Evolutionary conservation across 2,329 filamentous ascomycete species (phyloP).

Genomic region (Phoma sp.): DNA sequence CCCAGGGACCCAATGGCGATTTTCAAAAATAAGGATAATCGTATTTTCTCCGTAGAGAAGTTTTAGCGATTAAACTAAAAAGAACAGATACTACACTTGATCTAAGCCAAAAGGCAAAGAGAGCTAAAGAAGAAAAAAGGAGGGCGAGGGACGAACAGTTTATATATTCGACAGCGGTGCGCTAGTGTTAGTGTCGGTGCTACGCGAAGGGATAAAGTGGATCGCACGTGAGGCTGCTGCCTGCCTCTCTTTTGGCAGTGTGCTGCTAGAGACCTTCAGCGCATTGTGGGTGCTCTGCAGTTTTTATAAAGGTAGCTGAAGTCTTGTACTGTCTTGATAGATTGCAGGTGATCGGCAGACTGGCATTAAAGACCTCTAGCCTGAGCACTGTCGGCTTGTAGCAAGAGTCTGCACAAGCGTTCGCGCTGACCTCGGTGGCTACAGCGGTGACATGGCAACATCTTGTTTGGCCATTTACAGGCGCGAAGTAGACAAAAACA

Average conservation of each 20-base stretch:
- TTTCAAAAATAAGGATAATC: constrained; percentile 13
- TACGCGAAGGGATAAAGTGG: background rate
- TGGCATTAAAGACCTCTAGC: too few relatives aligned
- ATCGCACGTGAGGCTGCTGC: background rate
- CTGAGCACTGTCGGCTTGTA: too few relatives aligned
- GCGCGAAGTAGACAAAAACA: too few relatives aligned
- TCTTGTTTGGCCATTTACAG: too few relatives aligned
- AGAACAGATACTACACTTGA: constrained; percentile 15
- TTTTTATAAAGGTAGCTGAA: too few relatives aligned
- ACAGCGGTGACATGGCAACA: too few relatives aligned
- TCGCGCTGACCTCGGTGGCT: too few relatives aligned
- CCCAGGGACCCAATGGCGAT: constrained; percentile 7
- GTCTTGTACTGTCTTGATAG: too few relatives aligned
- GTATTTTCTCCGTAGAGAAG: background rate
- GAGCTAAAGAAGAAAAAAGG: constrained; percentile 14
- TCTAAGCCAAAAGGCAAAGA: constrained; percentile 20
- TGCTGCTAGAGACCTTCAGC: too few relatives aligned
- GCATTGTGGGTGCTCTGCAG: too few relatives aligned
- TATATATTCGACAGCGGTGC: constrained; percentile 1
- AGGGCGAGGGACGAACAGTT: constrained; percentile 7
- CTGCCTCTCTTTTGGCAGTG: background rate
- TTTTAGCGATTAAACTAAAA: constrained; percentile 12
- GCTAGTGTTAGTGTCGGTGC: constrained; percentile 4
- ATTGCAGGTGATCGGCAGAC: too few relatives aligned
- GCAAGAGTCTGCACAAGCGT: too few relatives aligned